phyloP scores from a whole-genome alignment of 352 stramenopile species.

The Ophiocytium majus region DNA sequence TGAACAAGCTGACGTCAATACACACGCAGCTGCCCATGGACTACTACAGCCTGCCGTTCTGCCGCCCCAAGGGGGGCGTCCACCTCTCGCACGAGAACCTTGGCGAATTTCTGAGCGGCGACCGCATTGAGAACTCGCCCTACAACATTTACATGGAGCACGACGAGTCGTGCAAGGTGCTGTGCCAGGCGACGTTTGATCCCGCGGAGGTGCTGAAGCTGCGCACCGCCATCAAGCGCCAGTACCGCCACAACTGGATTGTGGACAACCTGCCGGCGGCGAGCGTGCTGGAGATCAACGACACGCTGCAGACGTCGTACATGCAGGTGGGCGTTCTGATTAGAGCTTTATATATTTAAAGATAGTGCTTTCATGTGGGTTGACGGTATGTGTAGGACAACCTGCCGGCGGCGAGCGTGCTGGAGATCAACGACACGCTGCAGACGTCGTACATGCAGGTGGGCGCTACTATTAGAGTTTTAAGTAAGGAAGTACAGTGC shows the following conservation, averaged over 20 bases:
- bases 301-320: too few relatives aligned
- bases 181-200: background rate
- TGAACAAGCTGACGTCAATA: slow-evolving; percentile 96
- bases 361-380: too few relatives aligned
- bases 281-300: slow-evolving; percentile 74
- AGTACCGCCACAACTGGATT: slow-evolving; percentile 98
- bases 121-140: slow-evolving; percentile 96
- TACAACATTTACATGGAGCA: slow-evolving; percentile 93
- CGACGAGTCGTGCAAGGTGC: slow-evolving; percentile 63
- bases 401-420: slow-evolving; percentile 79
- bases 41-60: slow-evolving; percentile 92
- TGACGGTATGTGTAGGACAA: too few relatives aligned
- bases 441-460: too few relatives aligned
- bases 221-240: slow-evolving; percentile 86
- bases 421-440: too few relatives aligned
- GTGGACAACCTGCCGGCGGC: slow-evolving; percentile 93
- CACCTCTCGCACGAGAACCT: slow-evolving; percentile 97
- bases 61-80: slow-evolving; percentile 60
- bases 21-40: slow-evolving; percentile 97
- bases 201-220: slow-evolving; percentile 65
- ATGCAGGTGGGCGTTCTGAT: too few relatives aligned
- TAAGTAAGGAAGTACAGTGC: too few relatives aligned
- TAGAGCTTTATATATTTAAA: too few relatives aligned
- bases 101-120: slow-evolving; percentile 96
- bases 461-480: too few relatives aligned